Evolutionary conservation across 257 asterid species (phyloP), one percentile per base, ranked within the genome.

Genomic region (Voacanga thouarsii): DNA sequence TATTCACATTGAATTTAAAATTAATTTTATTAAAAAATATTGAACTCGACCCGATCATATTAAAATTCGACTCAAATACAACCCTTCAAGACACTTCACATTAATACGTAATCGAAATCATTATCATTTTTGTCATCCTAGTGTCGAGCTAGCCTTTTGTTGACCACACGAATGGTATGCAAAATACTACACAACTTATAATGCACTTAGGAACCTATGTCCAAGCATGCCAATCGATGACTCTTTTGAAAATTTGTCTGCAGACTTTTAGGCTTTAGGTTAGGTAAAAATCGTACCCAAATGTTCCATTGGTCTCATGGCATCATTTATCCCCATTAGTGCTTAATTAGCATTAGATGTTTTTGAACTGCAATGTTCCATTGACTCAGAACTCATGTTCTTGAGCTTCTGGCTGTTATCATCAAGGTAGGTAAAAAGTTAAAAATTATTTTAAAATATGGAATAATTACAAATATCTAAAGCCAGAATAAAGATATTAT

Each of bases 361-460:
- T 57, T 72, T 77, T 71, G 83, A 74, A 71, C 64, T 47, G 53
- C 63, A 66, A 79, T 67, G 55, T 80, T 81, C 72, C 75, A 77
- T 87, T 87, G 87, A 87, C 89, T 72, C 24, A 72, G 72, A 47
- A 53, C 33, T 30, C 39, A n/a, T 44, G 33, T 44, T 79, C 76
- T 59, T 57, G 33, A 39, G 24, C 70, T 72, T 79, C 69, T 73
- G 82, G 74, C 30, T 68, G 89, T 59, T 68, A 55, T 64, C 51
- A 83, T 82, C 89, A 66, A 55, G 86, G 79, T 80, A 68, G 91
- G 91, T 85, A 85, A 78, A 83, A 83, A 83, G 86, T n/a, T 72
- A 26, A 23, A 12, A 33, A 33, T 33, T 33, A 33, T 33, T 33
- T 43, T 1, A 43, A 43, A 51, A 12, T 12, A 51, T 12, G 57